phyloP scores from a whole-genome alignment of 192 early-diverging fungal genomes.

The Backusella liffmaniae region DNA sequence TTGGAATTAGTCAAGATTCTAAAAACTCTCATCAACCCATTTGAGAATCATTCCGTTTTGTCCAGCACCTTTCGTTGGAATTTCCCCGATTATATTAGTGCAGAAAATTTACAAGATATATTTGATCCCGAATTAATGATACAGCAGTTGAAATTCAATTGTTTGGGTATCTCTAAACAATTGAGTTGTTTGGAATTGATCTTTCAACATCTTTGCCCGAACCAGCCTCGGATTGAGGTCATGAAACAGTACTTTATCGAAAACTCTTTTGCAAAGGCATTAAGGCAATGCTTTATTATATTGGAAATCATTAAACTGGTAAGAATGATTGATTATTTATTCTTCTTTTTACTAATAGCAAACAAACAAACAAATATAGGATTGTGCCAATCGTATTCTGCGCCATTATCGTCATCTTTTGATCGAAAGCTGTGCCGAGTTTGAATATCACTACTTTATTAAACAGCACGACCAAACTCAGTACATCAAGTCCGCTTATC shows the following conservation, averaged over 20 bases:
- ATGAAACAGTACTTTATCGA: slow-evolving; percentile 15
- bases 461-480: slow-evolving; percentile 22
- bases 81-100: slow-evolving; percentile 38
- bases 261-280: slow-evolving; percentile 47
- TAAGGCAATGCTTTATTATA: slow-evolving; percentile 73
- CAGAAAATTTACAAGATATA: slow-evolving; percentile 37
- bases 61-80: not conserved
- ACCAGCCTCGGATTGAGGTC: not conserved
- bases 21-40: not conserved
- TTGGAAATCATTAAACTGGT: slow-evolving; percentile 55
- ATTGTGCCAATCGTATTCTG: slow-evolving; percentile 42
- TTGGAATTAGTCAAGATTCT: slow-evolving; percentile 64
- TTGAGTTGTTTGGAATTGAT: not conserved
- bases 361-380: slow-evolving; percentile 8
- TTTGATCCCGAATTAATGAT: slow-evolving; percentile 57
- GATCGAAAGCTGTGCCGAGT: slow-evolving; percentile 39
- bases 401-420: slow-evolving; percentile 35
- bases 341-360: not conserved
- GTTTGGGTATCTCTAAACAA: slow-evolving; percentile 50
- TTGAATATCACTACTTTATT: slow-evolving; percentile 43
- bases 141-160: slow-evolving; percentile 67
- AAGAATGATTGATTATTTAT: not conserved
- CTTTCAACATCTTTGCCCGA: slow-evolving; percentile 1
- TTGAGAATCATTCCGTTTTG: not conserved
- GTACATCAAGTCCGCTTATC: slow-evolving; percentile 37